Evolutionary conservation across 1,284 basidiomycete species (phyloP).

Genomic region (Phlebopus sp.): DNA sequence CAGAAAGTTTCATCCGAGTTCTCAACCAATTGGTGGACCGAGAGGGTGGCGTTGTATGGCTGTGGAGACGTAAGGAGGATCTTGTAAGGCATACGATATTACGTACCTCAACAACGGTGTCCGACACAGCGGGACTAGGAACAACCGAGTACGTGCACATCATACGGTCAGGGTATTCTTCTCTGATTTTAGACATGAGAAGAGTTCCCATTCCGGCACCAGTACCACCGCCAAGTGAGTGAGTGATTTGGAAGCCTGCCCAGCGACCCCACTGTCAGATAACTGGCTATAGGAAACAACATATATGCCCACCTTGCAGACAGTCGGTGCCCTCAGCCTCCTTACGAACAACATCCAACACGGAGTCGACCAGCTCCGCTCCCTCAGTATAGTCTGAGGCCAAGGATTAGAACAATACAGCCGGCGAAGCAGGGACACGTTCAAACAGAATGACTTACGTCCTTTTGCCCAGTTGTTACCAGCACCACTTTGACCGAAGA

Average conservation of each 20-base stretch:
- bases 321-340: constrained; percentile 92
- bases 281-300: neutral
- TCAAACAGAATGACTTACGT: constrained; percentile 54
- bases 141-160: constrained; percentile 97
- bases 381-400: constrained; percentile 86
- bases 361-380: constrained; percentile 93
- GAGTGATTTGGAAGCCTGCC: constrained; percentile 91
- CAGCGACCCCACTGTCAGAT: neutral
- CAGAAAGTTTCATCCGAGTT: constrained; percentile 97
- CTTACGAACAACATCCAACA: constrained; percentile 86
- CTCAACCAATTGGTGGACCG: constrained; percentile 94
- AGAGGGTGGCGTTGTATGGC: constrained; percentile 95
- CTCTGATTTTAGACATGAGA: constrained; percentile 87
- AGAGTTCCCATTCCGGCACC: constrained; percentile 93
- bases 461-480: constrained; percentile 98
- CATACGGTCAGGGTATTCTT: constrained; percentile 96
- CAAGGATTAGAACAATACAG: neutral
- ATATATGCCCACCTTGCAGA: constrained; percentile 68
- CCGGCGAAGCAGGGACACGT: neutral
- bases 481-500: constrained; percentile 87
- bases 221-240: constrained; percentile 96
- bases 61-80: constrained; percentile 27
- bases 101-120: constrained; percentile 90
- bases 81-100: neutral
- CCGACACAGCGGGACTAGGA: constrained; percentile 94